Evolutionary conservation across 352 stramenopile species (phyloP).

Genomic region (Pythium pectinolyticum): DNA sequence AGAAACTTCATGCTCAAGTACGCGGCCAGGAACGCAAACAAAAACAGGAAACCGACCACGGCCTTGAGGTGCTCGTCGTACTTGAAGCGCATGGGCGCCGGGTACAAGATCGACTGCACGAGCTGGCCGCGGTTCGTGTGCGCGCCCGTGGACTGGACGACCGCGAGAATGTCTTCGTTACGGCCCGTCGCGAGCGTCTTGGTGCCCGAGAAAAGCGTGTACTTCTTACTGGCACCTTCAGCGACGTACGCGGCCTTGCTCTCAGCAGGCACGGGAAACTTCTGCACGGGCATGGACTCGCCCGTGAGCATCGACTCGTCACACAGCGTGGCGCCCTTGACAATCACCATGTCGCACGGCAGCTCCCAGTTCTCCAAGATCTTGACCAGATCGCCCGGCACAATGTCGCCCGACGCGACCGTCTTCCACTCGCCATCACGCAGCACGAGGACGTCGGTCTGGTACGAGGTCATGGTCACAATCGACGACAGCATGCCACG

Average conservation of each 20-base stretch:
- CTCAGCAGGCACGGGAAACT: slow-evolving; percentile 31
- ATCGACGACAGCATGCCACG: slow-evolving; percentile 30
- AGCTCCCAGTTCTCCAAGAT: slow-evolving; percentile 31
- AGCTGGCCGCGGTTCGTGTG: slow-evolving; percentile 63
- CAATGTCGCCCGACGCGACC: slow-evolving; percentile 25
- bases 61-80: slow-evolving; percentile 65
- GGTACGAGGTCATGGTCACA: slow-evolving; percentile 30
- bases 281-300: slow-evolving; percentile 57
- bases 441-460: slow-evolving; percentile 41
- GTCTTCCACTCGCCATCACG: slow-evolving; percentile 33
- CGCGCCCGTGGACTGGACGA: slow-evolving; percentile 55
- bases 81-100: slow-evolving; percentile 65
- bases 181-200: slow-evolving; percentile 45
- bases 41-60: slow-evolving; percentile 49
- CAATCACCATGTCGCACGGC: slow-evolving; percentile 37
- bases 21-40: slow-evolving; percentile 45
- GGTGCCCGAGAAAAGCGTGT: slow-evolving; percentile 69
- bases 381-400: slow-evolving; percentile 35
- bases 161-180: slow-evolving; percentile 35
- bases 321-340: slow-evolving; percentile 33
- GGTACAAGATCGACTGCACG: slow-evolving; percentile 57
- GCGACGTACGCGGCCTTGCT: slow-evolving; percentile 31
- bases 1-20: slow-evolving; percentile 35
- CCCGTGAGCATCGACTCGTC: slow-evolving; percentile 41
- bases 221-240: slow-evolving; percentile 39